phyloP scores from a whole-genome alignment of 2,329 filamentous ascomycete genomes.

The Epichloe typhina region DNA sequence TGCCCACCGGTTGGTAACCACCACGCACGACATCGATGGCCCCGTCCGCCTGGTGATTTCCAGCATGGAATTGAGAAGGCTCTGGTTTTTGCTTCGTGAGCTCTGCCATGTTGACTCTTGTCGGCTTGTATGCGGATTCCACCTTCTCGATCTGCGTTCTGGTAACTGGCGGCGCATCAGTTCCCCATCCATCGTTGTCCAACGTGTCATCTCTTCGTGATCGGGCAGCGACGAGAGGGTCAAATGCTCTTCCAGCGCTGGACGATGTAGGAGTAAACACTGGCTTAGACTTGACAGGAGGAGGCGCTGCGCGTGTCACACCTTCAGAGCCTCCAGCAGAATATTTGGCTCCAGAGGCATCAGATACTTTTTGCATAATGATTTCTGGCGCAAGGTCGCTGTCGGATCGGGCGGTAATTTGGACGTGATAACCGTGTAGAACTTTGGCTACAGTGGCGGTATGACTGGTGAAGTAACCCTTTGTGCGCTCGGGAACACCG shows the following conservation, averaged over 20 bases:
- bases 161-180: conserved; percentile 82
- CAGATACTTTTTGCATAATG: conserved; percentile 86
- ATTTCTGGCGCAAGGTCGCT: conserved; percentile 74
- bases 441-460: conserved; percentile 79
- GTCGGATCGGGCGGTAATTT: conserved; percentile 89
- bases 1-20: conserved; percentile 85
- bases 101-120: conserved; percentile 85
- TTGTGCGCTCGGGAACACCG: conserved; percentile 94
- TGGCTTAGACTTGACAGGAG: conserved; percentile 74
- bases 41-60: conserved; percentile 31
- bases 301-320: conserved; percentile 40
- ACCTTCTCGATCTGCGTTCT: conserved; percentile 86
- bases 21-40: conserved; percentile 60
- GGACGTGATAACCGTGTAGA: conserved; percentile 92
- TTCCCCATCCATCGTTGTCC: conserved; percentile 87
- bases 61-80: conserved; percentile 45
- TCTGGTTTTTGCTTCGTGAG: conserved; percentile 62
- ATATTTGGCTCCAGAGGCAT: conserved; percentile 92
- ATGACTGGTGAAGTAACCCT: conserved; percentile 97
- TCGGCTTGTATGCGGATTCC: conserved; percentile 82
- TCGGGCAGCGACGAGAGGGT: conserved; percentile 54
- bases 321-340: conserved; percentile 51
- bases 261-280: conserved; percentile 69
- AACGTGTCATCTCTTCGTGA: conserved; percentile 45
- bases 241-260: conserved; percentile 38